Evolutionary conservation across 768 basidiomycete genomes (phyloP), one percentile per base, ranked within the genome.

Genomic region (Boletus subcaerulescens): DNA sequence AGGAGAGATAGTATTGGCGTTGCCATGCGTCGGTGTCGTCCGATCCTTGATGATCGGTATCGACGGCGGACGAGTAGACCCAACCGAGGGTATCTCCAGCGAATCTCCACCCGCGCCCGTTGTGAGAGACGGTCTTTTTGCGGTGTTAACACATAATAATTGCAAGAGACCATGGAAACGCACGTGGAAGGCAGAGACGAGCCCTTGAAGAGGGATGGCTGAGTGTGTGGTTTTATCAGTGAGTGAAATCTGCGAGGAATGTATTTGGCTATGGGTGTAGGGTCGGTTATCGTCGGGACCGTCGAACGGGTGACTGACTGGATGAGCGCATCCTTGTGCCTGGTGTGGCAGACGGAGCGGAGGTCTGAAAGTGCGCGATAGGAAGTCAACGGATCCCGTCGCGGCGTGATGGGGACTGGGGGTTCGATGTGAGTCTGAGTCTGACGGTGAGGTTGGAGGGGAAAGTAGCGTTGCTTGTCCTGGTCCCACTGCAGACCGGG

Each of bases 401-500:
- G 35, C 13, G 35, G 35, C 1, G 35, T 36, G 15, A 0, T 36
- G 6, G 13, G 15, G 15, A 17, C 15, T 8, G 35, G 15, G 9
- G 29, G 29, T 9, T 29, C 29, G 29, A 29, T 8, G 9, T 29
- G 29, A 3, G 29, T 29, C 29, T 29, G 29, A 29, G 1, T 10
- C 9, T 9, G 29, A 2, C 29, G 24, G 24, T 24, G 24, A 33
- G 32, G 33, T 35, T 11, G 33, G 11, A 78, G 33, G 22, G 84
- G 80, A 60, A 85, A 86, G 65, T 86, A 86, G 11, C 84, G 76
- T 39, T 80, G 78, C 51, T 66, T 71, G 33, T 64, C 63, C 55
- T 72, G 63, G 61, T 86, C 83, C 71, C 77, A 86, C 63, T 80
- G 81, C 48, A 84, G 68, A 2, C 85, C 85, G 47, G 83, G 81